These are phyloP conservation scores for Gonium pectorale DNA, from an alignment of 139 green algal species.

Conservation along the genomic window DNA sequence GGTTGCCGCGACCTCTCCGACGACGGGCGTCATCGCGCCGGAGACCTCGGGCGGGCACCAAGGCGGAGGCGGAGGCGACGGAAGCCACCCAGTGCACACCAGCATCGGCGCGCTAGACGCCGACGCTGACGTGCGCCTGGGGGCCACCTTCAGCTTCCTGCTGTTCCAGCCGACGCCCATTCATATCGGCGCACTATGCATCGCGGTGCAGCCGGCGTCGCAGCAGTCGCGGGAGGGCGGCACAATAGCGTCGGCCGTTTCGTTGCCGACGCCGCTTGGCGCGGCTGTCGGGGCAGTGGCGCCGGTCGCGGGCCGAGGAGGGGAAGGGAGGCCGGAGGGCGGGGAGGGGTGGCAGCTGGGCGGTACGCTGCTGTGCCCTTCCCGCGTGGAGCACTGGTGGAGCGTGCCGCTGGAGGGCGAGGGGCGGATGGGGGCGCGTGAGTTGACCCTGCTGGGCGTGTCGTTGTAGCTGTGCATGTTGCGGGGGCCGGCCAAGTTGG, in stretches of 20 bases:
- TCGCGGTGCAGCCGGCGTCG: background rate
- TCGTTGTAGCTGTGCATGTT: too few relatives aligned
- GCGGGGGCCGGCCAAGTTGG: too few relatives aligned
- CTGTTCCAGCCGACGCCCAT: constrained; percentile 27
- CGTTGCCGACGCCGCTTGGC: too few relatives aligned
- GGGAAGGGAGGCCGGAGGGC: background rate
- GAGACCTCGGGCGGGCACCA: too few relatives aligned
- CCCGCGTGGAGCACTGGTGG: constrained; percentile 25
- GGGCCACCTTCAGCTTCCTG: background rate
- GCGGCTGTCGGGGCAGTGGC: background rate
- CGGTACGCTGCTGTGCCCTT: background rate
- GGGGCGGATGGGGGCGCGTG: background rate
- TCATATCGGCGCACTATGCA: constrained; percentile 13
- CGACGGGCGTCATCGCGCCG: too few relatives aligned
- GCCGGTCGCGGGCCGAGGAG: background rate
- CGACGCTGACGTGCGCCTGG: background rate
- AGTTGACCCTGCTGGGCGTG: constrained; percentile 2
- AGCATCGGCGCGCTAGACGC: background rate
- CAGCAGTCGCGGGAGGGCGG: background rate
- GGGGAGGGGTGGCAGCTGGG: too few relatives aligned
- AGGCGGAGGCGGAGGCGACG: too few relatives aligned
- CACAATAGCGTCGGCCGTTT: too few relatives aligned
- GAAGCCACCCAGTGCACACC: too few relatives aligned
- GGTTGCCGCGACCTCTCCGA: too few relatives aligned
- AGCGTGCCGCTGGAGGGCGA: constrained; percentile 30